Evolutionary conservation across 805 yeast species (phyloP).

Genomic region (Spathaspora gorwiae): DNA sequence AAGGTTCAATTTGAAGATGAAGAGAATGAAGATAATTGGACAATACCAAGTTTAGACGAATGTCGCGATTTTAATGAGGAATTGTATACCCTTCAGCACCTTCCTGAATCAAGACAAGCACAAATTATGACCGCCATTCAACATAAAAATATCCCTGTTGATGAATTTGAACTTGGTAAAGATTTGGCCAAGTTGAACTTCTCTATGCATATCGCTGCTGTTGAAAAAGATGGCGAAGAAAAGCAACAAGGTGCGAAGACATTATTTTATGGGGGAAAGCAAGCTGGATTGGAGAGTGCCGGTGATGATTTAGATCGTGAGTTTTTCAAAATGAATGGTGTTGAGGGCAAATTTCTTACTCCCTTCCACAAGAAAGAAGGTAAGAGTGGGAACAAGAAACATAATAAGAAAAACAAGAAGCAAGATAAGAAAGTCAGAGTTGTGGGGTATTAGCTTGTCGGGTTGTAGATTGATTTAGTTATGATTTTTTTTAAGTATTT

Average conservation of each 20-base stretch:
- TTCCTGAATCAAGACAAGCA: slow-evolving; percentile 69
- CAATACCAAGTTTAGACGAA: slow-evolving; percentile 40
- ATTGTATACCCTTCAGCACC: slow-evolving; percentile 57
- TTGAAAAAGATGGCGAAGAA: slow-evolving; percentile 11
- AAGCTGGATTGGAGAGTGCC: slow-evolving; percentile 72
- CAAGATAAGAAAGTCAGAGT: slow-evolving; percentile 43
- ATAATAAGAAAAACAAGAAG: slow-evolving; percentile 75
- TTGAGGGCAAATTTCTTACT: slow-evolving; percentile 56
- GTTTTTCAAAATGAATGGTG: slow-evolving; percentile 67
- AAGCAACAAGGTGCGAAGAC: slow-evolving; percentile 41
- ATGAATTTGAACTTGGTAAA: slow-evolving; percentile 57
- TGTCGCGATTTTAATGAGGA: slow-evolving; percentile 62
- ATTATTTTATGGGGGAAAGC: slow-evolving; percentile 71
- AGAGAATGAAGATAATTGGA: slow-evolving; percentile 53
- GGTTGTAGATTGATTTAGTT: too few relatives aligned
- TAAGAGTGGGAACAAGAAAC: slow-evolving; percentile 45
- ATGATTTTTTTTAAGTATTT: too few relatives aligned
- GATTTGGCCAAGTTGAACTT: slow-evolving; percentile 74
- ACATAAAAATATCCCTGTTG: slow-evolving; percentile 46
- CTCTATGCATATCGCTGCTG: slow-evolving; percentile 61
- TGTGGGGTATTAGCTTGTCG: slow-evolving; percentile 14
- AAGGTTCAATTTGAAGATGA: neutral
- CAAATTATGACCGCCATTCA: slow-evolving; percentile 66
- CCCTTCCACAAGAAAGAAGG: slow-evolving; percentile 66
- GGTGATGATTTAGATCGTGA: slow-evolving; percentile 83